Evolutionary conservation across 352 stramenopile species (phyloP), one percentile per base, ranked within the genome.

Genomic region (Pythium scleroteichum): DNA sequence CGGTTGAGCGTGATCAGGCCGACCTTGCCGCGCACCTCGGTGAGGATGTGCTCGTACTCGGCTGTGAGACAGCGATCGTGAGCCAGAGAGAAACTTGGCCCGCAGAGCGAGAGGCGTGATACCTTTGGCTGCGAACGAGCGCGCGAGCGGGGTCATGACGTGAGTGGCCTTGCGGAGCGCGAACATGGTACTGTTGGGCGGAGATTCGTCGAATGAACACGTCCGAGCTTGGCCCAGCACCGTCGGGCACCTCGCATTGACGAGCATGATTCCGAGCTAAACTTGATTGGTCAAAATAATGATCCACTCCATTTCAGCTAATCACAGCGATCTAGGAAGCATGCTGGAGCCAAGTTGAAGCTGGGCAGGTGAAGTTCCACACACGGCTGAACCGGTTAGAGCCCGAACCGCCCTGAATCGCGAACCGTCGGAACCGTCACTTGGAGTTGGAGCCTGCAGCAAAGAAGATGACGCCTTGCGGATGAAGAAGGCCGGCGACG

Each of bases 1-100:
- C 96, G 92, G 82, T 99, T 92, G 55, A 99, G 72, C 27, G 87
- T 97, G 59, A 99, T 98, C 57, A 99, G 80, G 46, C 85, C 97
- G 23, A 99, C 94, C 56, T 92, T 95, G 66, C 82, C 85, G 47
- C 85, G 79, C 62, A 94, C 85, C 69, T 97, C 87, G 2, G 87
- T 90, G 29, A 75, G 66, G 54, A 97, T 96, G 69, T 92, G 87
- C 64, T 97, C 88, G 56, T 95, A 95, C 48, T 83, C 76, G 60
- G 69, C 81, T 89, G 68, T 22, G 3, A 3, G 52, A 20, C 5
- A 32, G 9, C 13, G 12, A 14, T 14, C 20, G n/a, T 41, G 26
- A n/a, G 12, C 22, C 29, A 17, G 3, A 1, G n/a, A 9, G 42
- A 49, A 29, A n/a, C n/a, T n/a, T n/a, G n/a, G n/a, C n/a, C n/a